Conservation (phyloP, 768 basidiomycete species). For the Tylopilus felleus region DNA sequence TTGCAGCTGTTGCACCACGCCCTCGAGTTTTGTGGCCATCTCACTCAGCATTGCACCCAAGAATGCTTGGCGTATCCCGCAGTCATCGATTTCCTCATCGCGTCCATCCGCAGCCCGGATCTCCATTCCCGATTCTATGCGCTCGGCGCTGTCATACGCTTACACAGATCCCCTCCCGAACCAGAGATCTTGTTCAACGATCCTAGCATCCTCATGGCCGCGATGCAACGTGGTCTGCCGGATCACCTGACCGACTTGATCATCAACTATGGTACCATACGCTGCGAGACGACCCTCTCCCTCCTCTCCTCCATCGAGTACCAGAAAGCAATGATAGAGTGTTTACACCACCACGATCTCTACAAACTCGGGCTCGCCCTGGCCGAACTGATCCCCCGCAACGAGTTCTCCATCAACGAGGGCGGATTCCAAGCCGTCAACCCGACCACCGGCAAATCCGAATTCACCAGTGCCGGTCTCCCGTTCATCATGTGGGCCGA, state of each 20-base stretch:
- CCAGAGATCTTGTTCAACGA: conserved; percentile 46
- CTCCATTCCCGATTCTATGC: conserved; percentile 50
- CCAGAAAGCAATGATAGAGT: conserved; percentile 52
- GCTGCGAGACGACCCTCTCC: background rate
- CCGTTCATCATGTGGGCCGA: conserved; percentile 61
- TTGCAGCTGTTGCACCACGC: conserved; percentile 50
- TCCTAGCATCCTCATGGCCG: conserved; percentile 44
- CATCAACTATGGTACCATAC: conserved; percentile 41
- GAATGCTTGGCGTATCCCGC: conserved; percentile 44
- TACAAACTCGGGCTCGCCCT: conserved; percentile 49
- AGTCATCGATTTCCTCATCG: conserved; percentile 50
- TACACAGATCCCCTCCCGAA: conserved; percentile 44
- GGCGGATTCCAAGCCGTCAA: conserved; percentile 50
- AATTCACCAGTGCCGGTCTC: conserved; percentile 45
- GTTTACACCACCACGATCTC: conserved; percentile 46
- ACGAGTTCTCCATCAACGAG: conserved; percentile 61
- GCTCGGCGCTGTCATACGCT: conserved; percentile 50
- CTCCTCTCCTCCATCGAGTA: background rate
- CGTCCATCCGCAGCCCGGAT: conserved; percentile 53
- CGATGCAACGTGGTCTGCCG: conserved; percentile 43
- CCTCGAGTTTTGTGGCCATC: conserved; percentile 42
- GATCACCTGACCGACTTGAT: conserved; percentile 44
- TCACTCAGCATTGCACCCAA: conserved; percentile 43
- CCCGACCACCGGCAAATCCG: conserved; percentile 39
- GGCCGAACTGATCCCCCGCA: conserved; percentile 47